Base-by-base conservation (phyloP, 306 rosid species). In the Cicer pinnatifidum region DNA sequence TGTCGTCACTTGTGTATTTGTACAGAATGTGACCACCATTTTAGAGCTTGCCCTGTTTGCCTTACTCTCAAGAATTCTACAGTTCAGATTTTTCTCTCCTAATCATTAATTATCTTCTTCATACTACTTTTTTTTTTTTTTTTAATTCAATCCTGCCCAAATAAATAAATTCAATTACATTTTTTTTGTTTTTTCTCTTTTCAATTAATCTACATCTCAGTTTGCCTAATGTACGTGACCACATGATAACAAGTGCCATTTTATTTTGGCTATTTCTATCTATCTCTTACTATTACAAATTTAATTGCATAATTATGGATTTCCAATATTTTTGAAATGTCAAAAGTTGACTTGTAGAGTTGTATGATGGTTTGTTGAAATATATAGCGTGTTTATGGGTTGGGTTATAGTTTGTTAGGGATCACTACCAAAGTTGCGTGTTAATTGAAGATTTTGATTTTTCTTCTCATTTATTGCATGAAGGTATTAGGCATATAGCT, bases 1-100 rank as follows among this genome's bases (percentile, higher is more conserved):
- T 94, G 99, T 78, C 92, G 96, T 81, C 97, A 94, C 73, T 80
- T 94, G 6, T 85, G 96, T 81, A 69, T 91, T 3, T 94, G 99
- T 72, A 68, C 86, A 59, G 89, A 87, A 67, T 94, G 99, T 68
- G 96, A 88, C 73, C 83, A 74, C 59, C 82, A 82, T 77, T 88
- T 76, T 56, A 84, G 83, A 78, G 86, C 89, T 1, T 94, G 99
- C 74, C 99, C 99, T 0, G 81, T 91, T 69, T 94, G 99, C 76
- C 85, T 82, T 41, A 60, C 88, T 6, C 28, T 77, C 41, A 91
- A 88, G 82, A 88, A 86, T 78, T 91, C 95, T 15, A 89, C 96
- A 58, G 92, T 94, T 45, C 86, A 91, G 78, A 96, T 89, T 39
- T 86, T 75, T 16, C 84, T 91, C n/a, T 83, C 92, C 11, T 94